Percentiles rank a stretch among this genome's conserved stretches.
These are phyloP conservation scores for Fomitopsis pulvina DNA, from an alignment of 768 basidiomycete species.

Conservation along the genomic window DNA sequence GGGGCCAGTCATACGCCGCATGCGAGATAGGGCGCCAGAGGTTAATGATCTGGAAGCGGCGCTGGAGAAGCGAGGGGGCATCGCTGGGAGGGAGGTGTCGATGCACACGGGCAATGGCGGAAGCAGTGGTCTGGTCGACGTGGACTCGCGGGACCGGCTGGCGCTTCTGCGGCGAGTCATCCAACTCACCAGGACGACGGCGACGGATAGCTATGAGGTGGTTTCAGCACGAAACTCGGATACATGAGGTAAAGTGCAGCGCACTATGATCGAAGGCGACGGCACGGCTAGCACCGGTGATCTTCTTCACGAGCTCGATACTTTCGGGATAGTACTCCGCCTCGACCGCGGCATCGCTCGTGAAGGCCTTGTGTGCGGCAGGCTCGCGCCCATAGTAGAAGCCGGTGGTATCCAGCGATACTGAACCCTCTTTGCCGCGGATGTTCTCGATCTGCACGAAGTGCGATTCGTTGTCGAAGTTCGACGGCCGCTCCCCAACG, in stretches of 20 bases:
- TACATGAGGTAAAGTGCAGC: not conserved
- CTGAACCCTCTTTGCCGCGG: constrained; percentile 40
- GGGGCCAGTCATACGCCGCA: constrained; percentile 40
- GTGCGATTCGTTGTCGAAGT: constrained; percentile 28
- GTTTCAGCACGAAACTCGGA: not conserved
- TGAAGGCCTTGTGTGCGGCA: constrained; percentile 41
- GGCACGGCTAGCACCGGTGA: constrained; percentile 53
- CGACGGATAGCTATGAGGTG: constrained; percentile 34
- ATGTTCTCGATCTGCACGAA: constrained; percentile 42
- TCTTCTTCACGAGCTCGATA: constrained; percentile 46
- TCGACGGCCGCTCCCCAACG: constrained; percentile 24
- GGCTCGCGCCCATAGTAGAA: constrained; percentile 39
- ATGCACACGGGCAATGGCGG: constrained; percentile 35
- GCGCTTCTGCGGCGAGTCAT: constrained; percentile 33
- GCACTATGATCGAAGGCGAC: constrained; percentile 66
- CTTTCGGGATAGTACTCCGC: constrained; percentile 58
- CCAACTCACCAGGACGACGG: constrained; percentile 28
- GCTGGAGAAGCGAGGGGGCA: constrained; percentile 29
- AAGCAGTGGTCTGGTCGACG: constrained; percentile 38
- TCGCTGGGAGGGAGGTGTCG: constrained; percentile 37
- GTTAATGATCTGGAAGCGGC: constrained; percentile 48
- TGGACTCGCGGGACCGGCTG: constrained; percentile 38
- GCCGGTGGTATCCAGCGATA: constrained; percentile 42
- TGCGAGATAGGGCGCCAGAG: constrained; percentile 47
- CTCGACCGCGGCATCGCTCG: constrained; percentile 43